These are phyloP conservation scores for Pulveroboletus ravenelii DNA, from an alignment of 768 basidiomycete genomes.

Conservation along the genomic window DNA sequence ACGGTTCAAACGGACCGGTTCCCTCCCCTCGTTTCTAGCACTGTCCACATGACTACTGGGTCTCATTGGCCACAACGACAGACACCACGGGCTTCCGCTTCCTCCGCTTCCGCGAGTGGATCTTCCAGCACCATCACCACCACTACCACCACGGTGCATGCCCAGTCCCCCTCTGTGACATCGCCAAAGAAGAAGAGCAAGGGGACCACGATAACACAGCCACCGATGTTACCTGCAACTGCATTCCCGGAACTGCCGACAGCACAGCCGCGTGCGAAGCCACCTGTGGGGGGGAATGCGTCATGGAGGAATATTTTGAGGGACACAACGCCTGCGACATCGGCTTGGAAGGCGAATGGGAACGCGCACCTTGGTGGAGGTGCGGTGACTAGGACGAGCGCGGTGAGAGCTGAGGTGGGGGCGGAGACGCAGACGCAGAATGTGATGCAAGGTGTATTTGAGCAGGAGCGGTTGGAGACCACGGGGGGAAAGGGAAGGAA, in stretches of 20 bases:
- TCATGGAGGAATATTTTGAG: slow-evolving; percentile 60
- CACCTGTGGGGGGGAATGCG: slow-evolving; percentile 54
- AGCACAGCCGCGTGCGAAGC: slow-evolving; percentile 37
- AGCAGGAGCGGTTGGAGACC: slow-evolving; percentile 3
- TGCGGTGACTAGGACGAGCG: background rate
- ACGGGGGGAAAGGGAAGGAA: slow-evolving; percentile 56
- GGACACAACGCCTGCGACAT: slow-evolving; percentile 21
- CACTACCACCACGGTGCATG: background rate
- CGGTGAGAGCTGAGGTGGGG: background rate
- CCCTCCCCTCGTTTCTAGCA: slow-evolving; percentile 24
- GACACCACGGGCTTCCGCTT: slow-evolving; percentile 55
- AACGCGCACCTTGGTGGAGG: background rate
- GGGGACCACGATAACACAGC: slow-evolving; percentile 8
- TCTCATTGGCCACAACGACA: slow-evolving; percentile 37
- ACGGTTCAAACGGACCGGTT: slow-evolving; percentile 22
- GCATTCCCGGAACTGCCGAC: slow-evolving; percentile 71
- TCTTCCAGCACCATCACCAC: background rate
- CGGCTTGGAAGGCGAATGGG: slow-evolving; percentile 29
- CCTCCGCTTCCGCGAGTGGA: slow-evolving; percentile 4
- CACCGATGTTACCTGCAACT: slow-evolving; percentile 44
- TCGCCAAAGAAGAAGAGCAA: slow-evolving; percentile 14
- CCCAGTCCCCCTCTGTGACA: background rate
- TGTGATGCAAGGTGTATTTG: background rate
- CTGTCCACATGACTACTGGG: background rate
- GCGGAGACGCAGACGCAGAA: background rate